Evolutionary conservation across 2,329 filamentous ascomycete genomes (phyloP), one percentile per base, ranked within the genome.

Genomic region (Trichoderma koningiopsis): DNA sequence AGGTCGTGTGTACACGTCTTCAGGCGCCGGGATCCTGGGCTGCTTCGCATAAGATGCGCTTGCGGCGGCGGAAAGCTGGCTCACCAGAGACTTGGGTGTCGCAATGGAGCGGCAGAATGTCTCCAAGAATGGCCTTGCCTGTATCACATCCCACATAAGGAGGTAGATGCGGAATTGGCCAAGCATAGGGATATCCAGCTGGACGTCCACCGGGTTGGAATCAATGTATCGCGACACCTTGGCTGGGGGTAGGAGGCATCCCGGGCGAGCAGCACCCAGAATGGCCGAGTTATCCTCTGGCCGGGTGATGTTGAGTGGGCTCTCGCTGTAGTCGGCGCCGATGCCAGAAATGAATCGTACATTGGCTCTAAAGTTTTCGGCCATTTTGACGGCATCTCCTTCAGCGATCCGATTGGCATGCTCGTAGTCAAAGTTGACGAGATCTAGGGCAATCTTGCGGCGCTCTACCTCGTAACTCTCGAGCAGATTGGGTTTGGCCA

Each of bases 101-200:
- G 83, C 82, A 61, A 92, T 82, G 11, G 84, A 80, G 31, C 83
- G 79, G 73, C 86, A 90, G 52, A 93, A 83, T 0, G 82, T 83
- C 7, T 86, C 81, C 29, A 93, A 81, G 78, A 92, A 92, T 0
- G 81, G 80, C 66, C 81, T 81, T 4, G 85, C 84, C 37, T 83
- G 77, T 67, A 84, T 82, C 2, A 92, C 82, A 74, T 92, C 84
- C 75, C 87, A 88, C 71, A 88, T 86, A 70, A 94, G 86, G 70
- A 94, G 85, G 77, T 92, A 93, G 57, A 93, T 86, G 60, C 90
- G 86, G 81, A 94, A 94, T 75, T 94, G 92, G 31, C 91, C 89
- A 6, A 94, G 82, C 79, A 93, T 87, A 1, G 92, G 92, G 56
- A 94, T 92, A 75, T 94, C 92, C 6, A 93, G 87, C 76, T 94